Percentiles rank a stretch among this genome's conserved stretches.
phyloP scores from a whole-genome alignment of 257 asterid species.

The Scutellaria galericulata region DNA sequence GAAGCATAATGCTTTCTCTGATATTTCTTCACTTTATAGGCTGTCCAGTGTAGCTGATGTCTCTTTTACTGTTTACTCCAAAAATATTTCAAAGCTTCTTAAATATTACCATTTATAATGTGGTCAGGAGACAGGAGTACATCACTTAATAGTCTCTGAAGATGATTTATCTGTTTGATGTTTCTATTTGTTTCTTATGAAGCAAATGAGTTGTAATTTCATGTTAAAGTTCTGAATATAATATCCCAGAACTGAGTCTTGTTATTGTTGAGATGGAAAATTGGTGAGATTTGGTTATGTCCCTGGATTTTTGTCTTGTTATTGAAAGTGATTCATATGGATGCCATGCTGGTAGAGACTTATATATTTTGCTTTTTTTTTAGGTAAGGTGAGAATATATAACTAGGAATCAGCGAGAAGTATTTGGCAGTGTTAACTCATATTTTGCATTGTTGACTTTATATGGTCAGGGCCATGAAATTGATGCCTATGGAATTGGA shows the following conservation, averaged over 20 bases:
- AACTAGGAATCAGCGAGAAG: too few relatives aligned
- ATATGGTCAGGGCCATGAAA: conserved; percentile 83
- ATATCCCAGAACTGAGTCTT: background rate
- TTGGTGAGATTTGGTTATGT: background rate
- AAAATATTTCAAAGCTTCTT: conserved; percentile 1
- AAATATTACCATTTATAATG: conserved; percentile 2
- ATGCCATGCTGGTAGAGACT: conserved; percentile 24
- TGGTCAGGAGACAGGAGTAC: background rate
- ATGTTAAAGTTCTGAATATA: background rate
- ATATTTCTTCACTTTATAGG: conserved; percentile 2
- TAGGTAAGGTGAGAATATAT: background rate
- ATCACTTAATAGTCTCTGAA: background rate
- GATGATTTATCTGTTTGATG: background rate
- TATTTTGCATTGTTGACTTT: conserved; percentile 28
- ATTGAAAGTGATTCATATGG: conserved; percentile 1
- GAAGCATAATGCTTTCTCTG: background rate
- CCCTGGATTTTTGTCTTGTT: background rate
- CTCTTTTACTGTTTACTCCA: conserved; percentile 7
- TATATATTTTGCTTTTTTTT: background rate
- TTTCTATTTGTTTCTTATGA: background rate
- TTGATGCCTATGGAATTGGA: conserved; percentile 95
- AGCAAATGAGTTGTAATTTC: background rate
- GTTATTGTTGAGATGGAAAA: conserved; percentile 6
- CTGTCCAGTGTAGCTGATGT: background rate
- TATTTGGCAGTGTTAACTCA: conserved; percentile 8